Evolutionary conservation across 441 rosid genomes (phyloP).

Genomic region (Aleurites moluccanus): DNA sequence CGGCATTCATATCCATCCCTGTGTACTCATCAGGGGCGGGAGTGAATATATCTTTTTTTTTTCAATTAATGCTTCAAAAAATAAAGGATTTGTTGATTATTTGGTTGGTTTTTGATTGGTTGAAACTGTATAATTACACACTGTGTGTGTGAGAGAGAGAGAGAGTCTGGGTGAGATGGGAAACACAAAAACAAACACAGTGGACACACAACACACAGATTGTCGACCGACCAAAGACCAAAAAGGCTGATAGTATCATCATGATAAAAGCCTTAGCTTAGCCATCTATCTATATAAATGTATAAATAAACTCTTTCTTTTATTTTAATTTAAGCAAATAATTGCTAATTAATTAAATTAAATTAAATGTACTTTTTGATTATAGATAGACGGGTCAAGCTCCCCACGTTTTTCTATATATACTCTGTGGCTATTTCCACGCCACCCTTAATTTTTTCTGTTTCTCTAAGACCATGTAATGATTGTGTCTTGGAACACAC

Average conservation of each 20-base stretch:
- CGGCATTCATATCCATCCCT: slow-evolving; percentile 52
- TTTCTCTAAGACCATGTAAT: slow-evolving; percentile 70
- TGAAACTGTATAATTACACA: slow-evolving; percentile 48
- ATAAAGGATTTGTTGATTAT: slow-evolving; percentile 2
- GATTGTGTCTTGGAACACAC: slow-evolving; percentile 89
- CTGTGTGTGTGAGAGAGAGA: slow-evolving; percentile 22
- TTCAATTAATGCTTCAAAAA: background rate
- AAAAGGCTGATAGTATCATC: slow-evolving; percentile 63
- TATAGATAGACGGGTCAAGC: background rate
- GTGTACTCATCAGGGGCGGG: slow-evolving; percentile 34
- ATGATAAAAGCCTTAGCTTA: slow-evolving; percentile 60
- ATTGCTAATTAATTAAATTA: too few species aligned
- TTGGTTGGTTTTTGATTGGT: slow-evolving; percentile 42
- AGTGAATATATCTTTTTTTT: slow-evolving; percentile 17
- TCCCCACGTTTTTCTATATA: slow-evolving; percentile 57
- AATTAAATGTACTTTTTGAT: too few species aligned
- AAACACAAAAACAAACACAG: slow-evolving; percentile 58
- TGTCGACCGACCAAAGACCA: slow-evolving; percentile 93
- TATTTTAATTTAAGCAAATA: background rate
- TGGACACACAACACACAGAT: slow-evolving; percentile 71
- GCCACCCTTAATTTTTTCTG: slow-evolving; percentile 45
- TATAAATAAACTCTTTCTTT: background rate
- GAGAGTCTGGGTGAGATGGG: slow-evolving; percentile 20
- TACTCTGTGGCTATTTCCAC: slow-evolving; percentile 46
- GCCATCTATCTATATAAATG: background rate